These are phyloP conservation scores for Eucalyptus urophylla DNA, from an alignment of 345 rosid genomes.

Conservation along the genomic window DNA sequence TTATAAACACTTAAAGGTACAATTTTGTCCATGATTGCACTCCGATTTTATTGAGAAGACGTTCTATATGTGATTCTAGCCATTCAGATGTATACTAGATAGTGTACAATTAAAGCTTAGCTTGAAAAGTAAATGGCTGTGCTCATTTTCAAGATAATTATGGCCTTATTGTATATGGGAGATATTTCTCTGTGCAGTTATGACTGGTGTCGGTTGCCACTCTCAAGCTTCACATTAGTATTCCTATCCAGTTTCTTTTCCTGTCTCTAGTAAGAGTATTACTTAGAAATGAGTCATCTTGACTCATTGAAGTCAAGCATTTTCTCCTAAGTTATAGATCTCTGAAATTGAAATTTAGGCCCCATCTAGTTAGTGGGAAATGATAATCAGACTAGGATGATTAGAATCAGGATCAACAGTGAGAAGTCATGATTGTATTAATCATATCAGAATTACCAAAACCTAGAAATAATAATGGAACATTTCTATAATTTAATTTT, in stretches of 20 bases:
- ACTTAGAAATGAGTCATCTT: not conserved
- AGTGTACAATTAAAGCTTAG: not conserved
- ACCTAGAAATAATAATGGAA: not conserved
- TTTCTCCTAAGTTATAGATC: not conserved
- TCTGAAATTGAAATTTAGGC: not conserved
- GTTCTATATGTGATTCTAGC: not conserved
- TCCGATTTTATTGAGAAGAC: not conserved
- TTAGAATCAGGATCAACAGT: not conserved
- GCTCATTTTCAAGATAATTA: not conserved
- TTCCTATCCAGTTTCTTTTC: not conserved
- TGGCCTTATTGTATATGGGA: not conserved
- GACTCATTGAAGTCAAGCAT: not conserved
- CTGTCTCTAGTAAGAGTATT: not conserved
- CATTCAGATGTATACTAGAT: not conserved
- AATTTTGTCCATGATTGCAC: not conserved
- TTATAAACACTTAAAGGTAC: conserved; percentile 72
- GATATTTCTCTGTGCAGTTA: not conserved
- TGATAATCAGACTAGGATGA: not conserved
- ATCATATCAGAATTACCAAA: not conserved
- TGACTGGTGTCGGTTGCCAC: not conserved
- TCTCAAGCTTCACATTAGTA: not conserved
- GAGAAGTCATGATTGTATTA: not conserved
- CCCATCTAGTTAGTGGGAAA: not conserved
- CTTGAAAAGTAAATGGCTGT: not conserved
- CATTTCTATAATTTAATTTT: not conserved